Evolutionary conservation across 768 basidiomycete genomes (phyloP).

Genomic region (Russula sp.): DNA sequence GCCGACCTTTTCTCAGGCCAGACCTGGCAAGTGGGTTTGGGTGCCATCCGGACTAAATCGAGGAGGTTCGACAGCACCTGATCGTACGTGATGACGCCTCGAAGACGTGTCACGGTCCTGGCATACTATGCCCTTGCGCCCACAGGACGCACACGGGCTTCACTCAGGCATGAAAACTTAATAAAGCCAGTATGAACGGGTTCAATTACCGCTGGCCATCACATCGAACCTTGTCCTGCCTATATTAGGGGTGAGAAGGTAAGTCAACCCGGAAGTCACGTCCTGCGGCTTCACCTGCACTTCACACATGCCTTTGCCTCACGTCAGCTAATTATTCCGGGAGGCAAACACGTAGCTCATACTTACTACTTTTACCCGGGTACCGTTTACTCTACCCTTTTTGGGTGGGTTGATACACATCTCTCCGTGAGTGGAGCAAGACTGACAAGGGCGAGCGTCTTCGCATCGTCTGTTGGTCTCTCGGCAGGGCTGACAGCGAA

Average conservation of each 20-base stretch:
- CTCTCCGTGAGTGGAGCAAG: conserved; percentile 43
- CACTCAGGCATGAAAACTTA: not conserved
- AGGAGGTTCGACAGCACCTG: not conserved
- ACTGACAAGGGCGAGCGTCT: conserved; percentile 50
- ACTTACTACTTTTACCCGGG: conserved; percentile 55
- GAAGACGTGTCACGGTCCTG: conserved; percentile 10
- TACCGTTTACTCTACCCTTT: conserved; percentile 50
- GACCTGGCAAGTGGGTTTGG: not conserved
- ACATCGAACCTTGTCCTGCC: conserved; percentile 25
- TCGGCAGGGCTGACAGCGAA: conserved; percentile 55
- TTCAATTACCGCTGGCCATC: conserved; percentile 21
- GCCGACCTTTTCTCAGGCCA: not conserved
- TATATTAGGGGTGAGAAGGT: not conserved
- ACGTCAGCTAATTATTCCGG: not conserved
- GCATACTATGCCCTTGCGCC: conserved; percentile 16
- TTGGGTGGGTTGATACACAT: conserved; percentile 46
- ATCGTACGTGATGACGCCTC: not conserved
- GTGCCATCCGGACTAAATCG: not conserved
- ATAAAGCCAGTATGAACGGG: not conserved
- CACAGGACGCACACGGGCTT: conserved; percentile 19
- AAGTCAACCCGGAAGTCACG: not conserved
- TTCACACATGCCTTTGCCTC: conserved; percentile 25
- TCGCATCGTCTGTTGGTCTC: conserved; percentile 54
- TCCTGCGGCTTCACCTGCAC: conserved; percentile 20
- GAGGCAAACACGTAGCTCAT: conserved; percentile 1